Conservation (phyloP, 257 asterid genomes). For the Solanum corneliomulleri region DNA sequence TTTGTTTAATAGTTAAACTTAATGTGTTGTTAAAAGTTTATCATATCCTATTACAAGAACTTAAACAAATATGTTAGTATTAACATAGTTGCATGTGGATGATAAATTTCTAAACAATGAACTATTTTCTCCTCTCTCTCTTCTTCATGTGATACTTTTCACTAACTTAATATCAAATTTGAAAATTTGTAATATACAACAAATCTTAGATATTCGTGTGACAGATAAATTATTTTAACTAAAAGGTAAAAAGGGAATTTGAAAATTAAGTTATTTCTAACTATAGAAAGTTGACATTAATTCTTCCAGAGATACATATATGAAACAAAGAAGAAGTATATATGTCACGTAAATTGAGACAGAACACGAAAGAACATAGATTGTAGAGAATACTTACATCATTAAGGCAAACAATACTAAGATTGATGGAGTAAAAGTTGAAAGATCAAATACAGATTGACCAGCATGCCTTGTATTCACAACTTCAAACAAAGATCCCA, state of each 20-base stretch:
- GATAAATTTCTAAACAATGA: background rate
- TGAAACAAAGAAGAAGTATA: no score
- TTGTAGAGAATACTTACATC: conserved; percentile 30
- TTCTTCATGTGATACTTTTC: background rate
- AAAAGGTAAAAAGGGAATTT: background rate
- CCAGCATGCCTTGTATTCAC: conserved; percentile 53
- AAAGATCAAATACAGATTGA: conserved; percentile 29
- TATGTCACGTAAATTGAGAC: background rate
- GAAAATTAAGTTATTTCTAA: background rate
- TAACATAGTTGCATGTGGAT: background rate
- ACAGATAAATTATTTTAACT: background rate
- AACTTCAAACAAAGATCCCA: conserved; percentile 35
- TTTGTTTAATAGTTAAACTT: background rate
- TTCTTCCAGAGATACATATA: accelerated
- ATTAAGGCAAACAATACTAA: conserved; percentile 27
- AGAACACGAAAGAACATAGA: background rate
- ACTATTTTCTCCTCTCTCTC: background rate
- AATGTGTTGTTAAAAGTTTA: no score
- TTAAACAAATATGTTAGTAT: background rate
- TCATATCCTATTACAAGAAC: background rate
- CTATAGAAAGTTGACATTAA: background rate
- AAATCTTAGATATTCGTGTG: background rate
- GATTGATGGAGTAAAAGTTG: conserved; percentile 22
- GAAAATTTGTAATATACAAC: background rate
- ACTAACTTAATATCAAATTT: background rate